Evolutionary conservation across 306 rosid species (phyloP), one percentile per base, ranked within the genome.

Genomic region (Cucumis sativus): DNA sequence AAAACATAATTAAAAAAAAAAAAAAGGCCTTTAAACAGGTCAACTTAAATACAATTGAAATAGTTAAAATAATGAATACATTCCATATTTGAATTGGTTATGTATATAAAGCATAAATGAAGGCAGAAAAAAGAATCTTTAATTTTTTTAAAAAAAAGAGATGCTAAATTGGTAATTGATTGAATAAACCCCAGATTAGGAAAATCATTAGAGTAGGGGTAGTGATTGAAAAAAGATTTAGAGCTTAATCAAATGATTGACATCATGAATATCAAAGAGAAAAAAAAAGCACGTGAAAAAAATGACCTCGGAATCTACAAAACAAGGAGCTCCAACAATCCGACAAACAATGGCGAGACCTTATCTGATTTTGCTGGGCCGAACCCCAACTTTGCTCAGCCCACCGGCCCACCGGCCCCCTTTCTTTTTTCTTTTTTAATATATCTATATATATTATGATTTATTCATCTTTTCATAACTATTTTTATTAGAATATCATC

Each of bases 291-390:
- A 68, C 74, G 74, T 68, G 74, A 68, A 21, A 68, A 14, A 68
- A 68, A 41, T 68, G 56, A 66, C 74, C 56, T 43, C 56, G 56
- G 37, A 43, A 68, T 68, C 56, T 21, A 23, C 74, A 43, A 68
- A 68, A 39, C 51, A 18, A 17, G 13, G 21, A 17, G 21, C 70
- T 33, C 14, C 51, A 43, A 33, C 70, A 33, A 68, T 68, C 74
- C 33, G 74, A 68, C 74, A 68, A 20, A 12, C 7, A 25, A 23
- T 66, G 72, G 28, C 72, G 72, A 0, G 18, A 18, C 51, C 72
- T 66, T 39, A 66, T 66, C 72, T 18, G 72, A 39, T 20, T 68
- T 12, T 68, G 56, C 55, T 68, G 74, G 74, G 74, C 74, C 74
- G 54, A 68, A 43, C 18, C 37, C 74, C 56, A 68, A 68, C 37